phyloP scores from a whole-genome alignment of 2,329 filamentous ascomycete species.

The Sclerotinia trifoliorum region DNA sequence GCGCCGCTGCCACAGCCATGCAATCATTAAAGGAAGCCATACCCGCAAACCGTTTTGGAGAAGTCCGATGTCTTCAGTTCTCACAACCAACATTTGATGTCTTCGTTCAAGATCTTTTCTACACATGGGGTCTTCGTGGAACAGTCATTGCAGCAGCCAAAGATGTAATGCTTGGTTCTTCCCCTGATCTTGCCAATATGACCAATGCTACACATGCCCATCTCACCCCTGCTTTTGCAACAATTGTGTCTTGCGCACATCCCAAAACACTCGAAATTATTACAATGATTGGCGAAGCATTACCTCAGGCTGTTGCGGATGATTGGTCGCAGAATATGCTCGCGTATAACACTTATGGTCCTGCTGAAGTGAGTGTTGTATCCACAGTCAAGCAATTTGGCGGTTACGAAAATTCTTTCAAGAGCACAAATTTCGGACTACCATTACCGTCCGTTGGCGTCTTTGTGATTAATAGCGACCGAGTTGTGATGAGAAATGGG shows the following conservation, averaged over 20 bases:
- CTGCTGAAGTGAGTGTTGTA: conserved; percentile 24
- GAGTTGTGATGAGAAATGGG: conserved; percentile 30
- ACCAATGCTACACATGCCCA: conserved; percentile 12
- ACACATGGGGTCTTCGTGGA: conserved; percentile 16
- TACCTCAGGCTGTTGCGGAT: background rate
- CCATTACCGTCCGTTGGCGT: conserved; percentile 12
- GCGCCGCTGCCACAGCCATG: conserved; percentile 18
- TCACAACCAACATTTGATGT: conserved; percentile 18
- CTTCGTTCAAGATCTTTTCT: conserved; percentile 12
- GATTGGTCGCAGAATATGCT: conserved; percentile 34
- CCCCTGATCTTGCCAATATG: background rate
- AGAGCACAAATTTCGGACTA: background rate
- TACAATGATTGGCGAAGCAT: conserved; percentile 17
- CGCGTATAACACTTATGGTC: conserved; percentile 11
- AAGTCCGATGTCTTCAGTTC: conserved; percentile 10
- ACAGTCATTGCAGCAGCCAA: conserved; percentile 16
- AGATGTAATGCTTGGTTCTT: conserved; percentile 13
- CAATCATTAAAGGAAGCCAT: background rate
- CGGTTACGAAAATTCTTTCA: background rate
- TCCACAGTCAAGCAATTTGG: conserved; percentile 24
- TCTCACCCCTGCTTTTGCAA: conserved; percentile 15
- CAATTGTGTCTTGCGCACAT: conserved; percentile 7
- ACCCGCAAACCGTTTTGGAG: background rate
- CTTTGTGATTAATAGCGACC: conserved; percentile 42
- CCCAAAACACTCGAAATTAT: conserved; percentile 12